Base-by-base conservation (phyloP, 306 rosid species). In the Trifolium pratense region DNA sequence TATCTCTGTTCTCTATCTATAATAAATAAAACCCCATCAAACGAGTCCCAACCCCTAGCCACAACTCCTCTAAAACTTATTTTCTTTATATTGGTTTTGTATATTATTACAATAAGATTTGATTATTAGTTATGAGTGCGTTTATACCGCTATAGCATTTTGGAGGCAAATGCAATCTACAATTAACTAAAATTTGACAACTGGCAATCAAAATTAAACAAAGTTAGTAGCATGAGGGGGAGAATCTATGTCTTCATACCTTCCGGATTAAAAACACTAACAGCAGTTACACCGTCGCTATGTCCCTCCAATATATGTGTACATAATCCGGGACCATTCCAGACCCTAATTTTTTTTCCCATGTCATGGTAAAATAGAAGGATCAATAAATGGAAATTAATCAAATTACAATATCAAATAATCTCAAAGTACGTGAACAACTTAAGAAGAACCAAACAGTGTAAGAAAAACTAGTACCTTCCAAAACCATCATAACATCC, bases 401-500 rank as follows among this genome's bases (percentile, higher is more conserved):
- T n/a, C 6, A 76, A 71, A 36, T 59, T 67, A 21, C 16, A 40
- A 66, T 40, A 31, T 18, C 34, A 69, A 29, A 6, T 60, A 60
- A 64, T 7, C 26, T 11, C n/a, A 55, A 31, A 71, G 68, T 69
- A 70, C 46, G 43, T 20, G 15, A 67, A 68, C 20, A 70, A 75
- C n/a, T 60, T 37, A 53, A 57, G 49, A 53, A 78, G 32, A 73
- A 31, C 7, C 62, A 59, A 63, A 65, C 10, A n/a, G 66, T n/a
- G 31, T 26, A 37, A 46, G 74, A 26, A 49, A 45, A 71, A 70
- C 1, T 53, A 52, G 71, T 87, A 89, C 98, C 98, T 94, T 79
- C 90, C 99, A 16, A 88, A 82, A 73, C 90, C 84, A 86, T 94
- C 99, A 69, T 91, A 91, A 61, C 96, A 91, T 36, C 99, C 99